phyloP scores from a whole-genome alignment of 257 asterid species.

The Penstemon barbatus region DNA sequence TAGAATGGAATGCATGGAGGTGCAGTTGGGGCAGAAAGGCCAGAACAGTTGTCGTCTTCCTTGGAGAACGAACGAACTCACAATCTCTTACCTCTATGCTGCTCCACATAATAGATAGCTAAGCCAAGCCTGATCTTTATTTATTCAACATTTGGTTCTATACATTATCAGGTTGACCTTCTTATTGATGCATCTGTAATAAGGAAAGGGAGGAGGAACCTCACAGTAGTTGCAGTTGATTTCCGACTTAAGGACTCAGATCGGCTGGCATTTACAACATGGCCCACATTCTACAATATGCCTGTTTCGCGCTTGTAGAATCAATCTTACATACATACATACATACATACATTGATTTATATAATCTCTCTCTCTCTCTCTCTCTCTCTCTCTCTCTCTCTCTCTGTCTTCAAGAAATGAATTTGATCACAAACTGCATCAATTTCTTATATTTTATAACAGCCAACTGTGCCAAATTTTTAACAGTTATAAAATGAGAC shows the following conservation, averaged over 20 bases:
- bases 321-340: background rate
- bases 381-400: background rate
- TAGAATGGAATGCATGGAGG: constrained; percentile 97
- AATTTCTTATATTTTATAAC: background rate
- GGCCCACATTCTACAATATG: constrained; percentile 66
- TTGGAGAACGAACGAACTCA: constrained; percentile 57
- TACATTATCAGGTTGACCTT: constrained; percentile 26
- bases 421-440: background rate
- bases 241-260: constrained; percentile 61
- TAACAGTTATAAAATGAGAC: background rate
- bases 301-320: constrained; percentile 68
- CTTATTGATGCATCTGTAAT: constrained; percentile 59
- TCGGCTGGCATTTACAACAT: constrained; percentile 55
- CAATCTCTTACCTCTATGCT: constrained; percentile 72
- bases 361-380: background rate
- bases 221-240: constrained; percentile 62
- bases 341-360: background rate
- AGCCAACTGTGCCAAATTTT: background rate
- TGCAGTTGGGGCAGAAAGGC: constrained; percentile 69
- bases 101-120: constrained; percentile 35
- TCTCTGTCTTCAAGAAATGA: background rate
- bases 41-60: constrained; percentile 83
- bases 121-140: no score
- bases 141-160: background rate
- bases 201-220: constrained; percentile 86